phyloP scores from a whole-genome alignment of 306 rosid genomes.

The Rosa persica region DNA sequence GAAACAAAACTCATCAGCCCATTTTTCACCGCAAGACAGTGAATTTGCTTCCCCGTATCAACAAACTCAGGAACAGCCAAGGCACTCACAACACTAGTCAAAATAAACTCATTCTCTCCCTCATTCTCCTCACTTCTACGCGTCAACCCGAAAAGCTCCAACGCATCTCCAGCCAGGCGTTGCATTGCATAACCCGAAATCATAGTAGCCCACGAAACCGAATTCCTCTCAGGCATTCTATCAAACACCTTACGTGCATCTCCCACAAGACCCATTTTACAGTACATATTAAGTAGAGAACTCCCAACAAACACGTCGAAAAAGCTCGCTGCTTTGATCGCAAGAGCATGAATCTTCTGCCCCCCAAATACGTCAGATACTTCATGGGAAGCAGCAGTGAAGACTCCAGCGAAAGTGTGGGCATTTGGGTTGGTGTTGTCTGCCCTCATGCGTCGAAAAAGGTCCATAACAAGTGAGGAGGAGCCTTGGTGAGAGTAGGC shows the following conservation, averaged over 20 bases:
- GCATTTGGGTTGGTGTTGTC: slow-evolving; percentile 52
- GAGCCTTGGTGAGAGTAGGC: slow-evolving; percentile 47
- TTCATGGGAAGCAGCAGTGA: slow-evolving; percentile 53
- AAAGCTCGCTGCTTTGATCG: slow-evolving; percentile 45
- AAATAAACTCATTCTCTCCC: slow-evolving; percentile 50
- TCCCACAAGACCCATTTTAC: slow-evolving; percentile 44
- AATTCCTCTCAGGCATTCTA: slow-evolving; percentile 56
- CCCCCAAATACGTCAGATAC: slow-evolving; percentile 32
- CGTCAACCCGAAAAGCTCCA: slow-evolving; percentile 49
- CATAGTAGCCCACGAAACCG: slow-evolving; percentile 78
- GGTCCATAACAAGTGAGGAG: slow-evolving; percentile 39
- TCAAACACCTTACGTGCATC: slow-evolving; percentile 78
- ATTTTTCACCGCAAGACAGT: slow-evolving; percentile 54
- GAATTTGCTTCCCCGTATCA: slow-evolving; percentile 62
- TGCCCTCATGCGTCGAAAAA: slow-evolving; percentile 52
- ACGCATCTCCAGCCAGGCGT: slow-evolving; percentile 46
- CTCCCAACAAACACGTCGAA: slow-evolving; percentile 74
- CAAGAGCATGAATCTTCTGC: slow-evolving; percentile 51
- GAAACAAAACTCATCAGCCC: slow-evolving; percentile 62
- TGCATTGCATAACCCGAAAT: slow-evolving; percentile 67
- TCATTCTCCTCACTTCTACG: slow-evolving; percentile 33
- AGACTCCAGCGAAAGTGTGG: slow-evolving; percentile 67
- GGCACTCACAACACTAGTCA: slow-evolving; percentile 68
- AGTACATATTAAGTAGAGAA: slow-evolving; percentile 64
- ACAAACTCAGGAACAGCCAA: slow-evolving; percentile 37